Base-by-base conservation (phyloP, 1,139 yeast species). In the Scheffersomyces segobiensis region DNA sequence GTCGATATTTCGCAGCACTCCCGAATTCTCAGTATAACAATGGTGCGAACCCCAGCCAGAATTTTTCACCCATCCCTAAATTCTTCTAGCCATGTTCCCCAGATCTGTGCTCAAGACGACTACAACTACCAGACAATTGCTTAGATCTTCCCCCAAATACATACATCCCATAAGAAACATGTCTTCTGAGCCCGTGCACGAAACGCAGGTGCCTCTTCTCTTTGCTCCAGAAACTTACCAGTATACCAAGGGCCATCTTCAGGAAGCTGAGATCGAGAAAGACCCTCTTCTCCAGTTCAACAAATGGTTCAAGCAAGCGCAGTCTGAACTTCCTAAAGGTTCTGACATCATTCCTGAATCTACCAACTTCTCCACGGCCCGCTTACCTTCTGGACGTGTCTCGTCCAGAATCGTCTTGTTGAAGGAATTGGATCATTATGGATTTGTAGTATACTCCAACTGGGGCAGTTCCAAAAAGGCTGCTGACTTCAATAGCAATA, bases 171-270 rank as follows among this genome's bases (percentile, higher is more conserved):
- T 32, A 32, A 32, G 42, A 32, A 32, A 14, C 2, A 48, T 53
- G 55, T 8, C 32, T 24, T 24, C 51, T 2, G 49, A 53, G 32
- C 53, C 10, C 58, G 26, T 48, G 50, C 50, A 48, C 24, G 50
- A 48, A 5, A 53, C 52, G 2, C 50, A 46, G 17, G 20, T 59
- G 56, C 77, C 78, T 42, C 69, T 78, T 53, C 77, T 80, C 55
- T 80, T 91, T 73, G 97, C 97, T 3, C 97, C 97, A 21, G 84
- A 88, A 64, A 92, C 98, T 0, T 91, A 90, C 66, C 98, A 95
- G 73, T 95, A 93, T 73, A 87, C 87, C 59, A 89, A 90, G 70
- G 86, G 81, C 52, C 81, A 84, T 20, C 77, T 95, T 57, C 79
- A 81, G 55, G 87, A 85, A 57, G 59, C 71, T 0, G 86, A 89